Base-by-base conservation (phyloP, 2,329 filamentous ascomycete species). In the Aureobasidium musti region DNA sequence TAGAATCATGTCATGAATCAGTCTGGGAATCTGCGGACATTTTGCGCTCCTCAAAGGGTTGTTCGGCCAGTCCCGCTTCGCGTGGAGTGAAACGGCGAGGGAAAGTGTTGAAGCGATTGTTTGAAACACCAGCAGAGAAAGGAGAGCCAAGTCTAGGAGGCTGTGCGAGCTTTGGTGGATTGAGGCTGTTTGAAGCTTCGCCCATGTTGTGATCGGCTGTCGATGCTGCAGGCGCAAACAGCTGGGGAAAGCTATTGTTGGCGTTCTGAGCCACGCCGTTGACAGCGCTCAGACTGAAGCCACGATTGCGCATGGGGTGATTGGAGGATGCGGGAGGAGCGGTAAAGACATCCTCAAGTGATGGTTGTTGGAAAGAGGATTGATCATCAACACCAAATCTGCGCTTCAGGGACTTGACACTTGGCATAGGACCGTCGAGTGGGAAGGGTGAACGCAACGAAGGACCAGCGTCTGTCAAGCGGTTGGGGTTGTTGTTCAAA, bases 271-370 rank as follows among this genome's bases (percentile, higher is more conserved):
- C 26, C 61, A 54, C 45, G 14, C 61, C 80, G 68, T 80, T 80
- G 67, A 85, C 82, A 63, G 86, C 84, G 59, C 86, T 83, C 28
- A 85, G 80, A 54, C 85, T 88, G 71, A 86, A 87, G 65, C 86
- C 86, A 50, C 87, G 84, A 70, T 82, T 86, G 47, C 86, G 83
- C 39, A 86, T 81, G 35, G 85, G 82, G 63, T 83, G 82, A 11
- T 80, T 79, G 67, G 86, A 82, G 28, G 78, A 76, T 45, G 79
- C 76, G 33, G 79, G 77, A 45, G 79, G 77, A 39, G 77, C 77
- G 65, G 79, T 77, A 69, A 84, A 82, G 10, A 83, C 73, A 66
- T 82, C 77, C 60, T 80, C 76, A 8, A 81, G 71, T 7, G 76
- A 76, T 41, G 80, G 77, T 68, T 78, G 79, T 43, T 79, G 79